A percentile compares a stretch with the other conserved stretches of the same genome.
phyloP scores from a whole-genome alignment of 495 filamentous ascomycete species.

The Aspergillus sparsus region DNA sequence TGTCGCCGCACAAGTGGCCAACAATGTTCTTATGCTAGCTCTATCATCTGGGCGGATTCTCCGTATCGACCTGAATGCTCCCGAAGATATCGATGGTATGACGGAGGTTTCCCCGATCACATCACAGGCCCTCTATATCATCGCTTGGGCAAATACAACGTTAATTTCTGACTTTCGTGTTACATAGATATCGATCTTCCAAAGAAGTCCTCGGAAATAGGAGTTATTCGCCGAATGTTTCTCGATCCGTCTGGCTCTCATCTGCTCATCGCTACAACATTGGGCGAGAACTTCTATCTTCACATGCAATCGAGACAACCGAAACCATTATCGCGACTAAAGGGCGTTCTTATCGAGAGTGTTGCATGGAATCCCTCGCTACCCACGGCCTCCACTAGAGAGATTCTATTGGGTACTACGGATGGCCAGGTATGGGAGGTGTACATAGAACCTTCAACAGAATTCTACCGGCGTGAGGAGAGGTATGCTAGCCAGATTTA shows the following conservation, averaged over 20 bases:
- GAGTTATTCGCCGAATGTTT: conserved; percentile 92
- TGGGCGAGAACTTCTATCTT: conserved; percentile 96
- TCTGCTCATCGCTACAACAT: conserved; percentile 84
- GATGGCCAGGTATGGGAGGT: conserved; percentile 95
- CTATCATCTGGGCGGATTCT: conserved; percentile 86
- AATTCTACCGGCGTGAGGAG: conserved; percentile 94
- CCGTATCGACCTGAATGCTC: conserved; percentile 88
- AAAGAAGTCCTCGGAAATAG: conserved; percentile 85
- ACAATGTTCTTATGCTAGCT: conserved; percentile 92
- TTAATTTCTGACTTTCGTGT: conserved; percentile 88
- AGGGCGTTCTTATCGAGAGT: conserved; percentile 82
- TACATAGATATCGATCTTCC: conserved; percentile 89
- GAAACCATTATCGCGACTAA: conserved; percentile 76
- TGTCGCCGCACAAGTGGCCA: conserved; percentile 92
- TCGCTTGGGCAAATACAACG: conserved; percentile 3
- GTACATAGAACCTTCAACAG: conserved; percentile 89
- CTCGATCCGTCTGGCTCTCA: conserved; percentile 96
- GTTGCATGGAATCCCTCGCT: conserved; percentile 95
- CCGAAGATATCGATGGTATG: conserved; percentile 91
- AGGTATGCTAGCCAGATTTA: conserved; percentile 82
- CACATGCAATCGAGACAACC: conserved; percentile 91
- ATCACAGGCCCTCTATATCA: background rate
- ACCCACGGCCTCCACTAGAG: conserved; percentile 90
- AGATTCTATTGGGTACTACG: conserved; percentile 88
- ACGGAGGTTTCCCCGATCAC: conserved; percentile 12